Base-by-base conservation (phyloP, 768 basidiomycete genomes). In the Mrakia gelida region DNA sequence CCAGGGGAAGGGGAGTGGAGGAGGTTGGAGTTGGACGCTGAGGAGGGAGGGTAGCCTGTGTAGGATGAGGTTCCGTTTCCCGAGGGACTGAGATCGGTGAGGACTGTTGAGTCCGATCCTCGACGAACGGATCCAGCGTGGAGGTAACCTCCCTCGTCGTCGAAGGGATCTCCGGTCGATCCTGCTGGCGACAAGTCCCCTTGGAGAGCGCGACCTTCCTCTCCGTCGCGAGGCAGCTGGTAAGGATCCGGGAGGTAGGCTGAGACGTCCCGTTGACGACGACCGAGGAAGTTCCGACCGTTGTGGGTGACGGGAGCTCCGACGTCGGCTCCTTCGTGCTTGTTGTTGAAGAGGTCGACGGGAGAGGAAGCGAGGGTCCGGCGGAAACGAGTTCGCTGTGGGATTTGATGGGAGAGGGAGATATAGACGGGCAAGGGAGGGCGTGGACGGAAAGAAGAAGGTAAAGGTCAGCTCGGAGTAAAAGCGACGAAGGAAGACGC, bases 241-340 rank as follows among this genome's bases (percentile, higher is more conserved):
- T 78, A 78, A 21, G 77, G 77, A 15, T 78, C 77, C 13, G 77
- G 71, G 18, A 73, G 72, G 34, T 67, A 78, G 41, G 32, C 49
- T 3, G 72, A 67, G 28, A 78, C 70, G 72, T 78, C 77, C 28
- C 71, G 62, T 11, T 73, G 54, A 7, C 73, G 71, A 23, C 61
- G 77, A n/a, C 77, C 77, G 45, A 78, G 67, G 23, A 78, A 43
- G 56, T 62, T 43, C 23, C 76, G 76, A 16, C 68, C 70, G 32
- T 56, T 23, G 30, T 56, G 61, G 21, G 77, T 72, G 41, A 78
- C 77, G 62, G 77, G 71, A 10, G 61, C 72, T n/a, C 77, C 77
- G 61, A 78, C 77, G 28, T 65, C 72, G 34, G 73, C 71, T 11
- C 77, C 77, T 52, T 78, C 77, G 77, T 67, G 45, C 30, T 78